Evolutionary conservation across 176 grass and related monocot species (phyloP), one percentile per base, ranked within the genome.

Genomic region (Zea luxurians): DNA sequence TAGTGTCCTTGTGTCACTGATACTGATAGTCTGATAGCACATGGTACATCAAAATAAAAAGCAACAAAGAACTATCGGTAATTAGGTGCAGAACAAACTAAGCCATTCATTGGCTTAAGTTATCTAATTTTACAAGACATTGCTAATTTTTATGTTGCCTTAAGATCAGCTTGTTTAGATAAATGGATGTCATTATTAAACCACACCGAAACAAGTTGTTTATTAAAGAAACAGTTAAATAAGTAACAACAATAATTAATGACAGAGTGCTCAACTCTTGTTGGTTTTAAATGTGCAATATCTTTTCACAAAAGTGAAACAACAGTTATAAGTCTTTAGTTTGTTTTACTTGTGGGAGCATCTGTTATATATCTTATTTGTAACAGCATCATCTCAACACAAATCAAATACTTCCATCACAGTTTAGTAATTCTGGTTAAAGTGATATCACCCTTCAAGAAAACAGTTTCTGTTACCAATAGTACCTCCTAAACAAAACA

Each of bases 401-500:
- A 27, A 64, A 36, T 35, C 18, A 71, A 57, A 10, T 49, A 48
- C 43, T 70, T 71, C 1, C 6, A 49, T 35, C 48, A 59, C 7
- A 46, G 35, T 41, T 72, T 66, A 47, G 13, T 3, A 35, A 20
- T 38, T 58, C 11, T 10, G 44, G 36, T 69, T 86, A 8, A 75
- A 49, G 43, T 75, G 16, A 2, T 68, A 65, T 66, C 57, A 13
- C 57, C 64, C 3, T 13, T 46, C 38, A 37, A 38, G 57, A 10
- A 72, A 66, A 73, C 10, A 60, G 16, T 49, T 77, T 37, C 3
- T 54, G 7, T 27, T 42, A 66, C 64, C 12, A 58, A 64, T 8
- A 77, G 66, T 53, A 74, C 44, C 37, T 15, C n/a, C 18, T 27
- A 66, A 38, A 55, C 53, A 48, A 8, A 58, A 74, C 11, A 65